Evolutionary conservation across 352 stramenopile species (phyloP).

Genomic region (Phytophthora cactorum): DNA sequence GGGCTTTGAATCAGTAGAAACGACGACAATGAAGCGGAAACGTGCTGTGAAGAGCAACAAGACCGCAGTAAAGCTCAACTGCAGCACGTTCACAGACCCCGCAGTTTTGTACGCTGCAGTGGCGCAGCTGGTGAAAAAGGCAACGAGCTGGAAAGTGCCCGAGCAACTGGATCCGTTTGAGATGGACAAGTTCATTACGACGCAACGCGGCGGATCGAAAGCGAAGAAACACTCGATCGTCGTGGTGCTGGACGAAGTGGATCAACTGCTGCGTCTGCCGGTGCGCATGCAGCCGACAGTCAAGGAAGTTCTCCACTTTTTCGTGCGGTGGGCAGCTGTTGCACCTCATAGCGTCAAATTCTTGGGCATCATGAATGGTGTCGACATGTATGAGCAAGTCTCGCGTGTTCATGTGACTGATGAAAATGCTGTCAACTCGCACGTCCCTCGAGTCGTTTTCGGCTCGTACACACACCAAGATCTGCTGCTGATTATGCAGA

Average conservation of each 20-base stretch:
- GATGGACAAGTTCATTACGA: constrained; percentile 56
- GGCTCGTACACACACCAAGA: constrained; percentile 63
- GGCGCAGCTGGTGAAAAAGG: constrained; percentile 25
- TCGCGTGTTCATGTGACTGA: constrained; percentile 33
- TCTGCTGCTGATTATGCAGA: constrained; percentile 53
- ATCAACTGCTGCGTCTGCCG: constrained; percentile 63
- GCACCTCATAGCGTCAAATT: constrained; percentile 50
- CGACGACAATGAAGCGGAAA: constrained; percentile 13
- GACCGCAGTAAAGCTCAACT: constrained; percentile 61
- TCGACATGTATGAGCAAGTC: constrained; percentile 77
- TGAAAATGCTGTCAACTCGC: constrained; percentile 11
- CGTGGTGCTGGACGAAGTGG: constrained; percentile 73
- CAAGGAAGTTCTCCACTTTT: constrained; percentile 63
- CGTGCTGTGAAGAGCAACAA: constrained; percentile 11
- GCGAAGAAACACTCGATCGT: constrained; percentile 23
- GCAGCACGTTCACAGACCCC: constrained; percentile 65
- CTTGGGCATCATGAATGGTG: constrained; percentile 74
- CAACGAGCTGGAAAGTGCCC: constrained; percentile 36
- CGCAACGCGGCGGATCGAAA: constrained; percentile 1
- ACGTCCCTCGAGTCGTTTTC: constrained; percentile 59
- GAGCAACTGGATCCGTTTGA: constrained; percentile 45
- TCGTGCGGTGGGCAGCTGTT: constrained; percentile 59
- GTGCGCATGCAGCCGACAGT: constrained; percentile 44
- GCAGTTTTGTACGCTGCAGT: constrained; percentile 52
- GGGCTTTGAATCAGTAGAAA: constrained; percentile 27